Base-by-base conservation (phyloP, 1,284 basidiomycete species). In the Ganoderma lucidum region DNA sequence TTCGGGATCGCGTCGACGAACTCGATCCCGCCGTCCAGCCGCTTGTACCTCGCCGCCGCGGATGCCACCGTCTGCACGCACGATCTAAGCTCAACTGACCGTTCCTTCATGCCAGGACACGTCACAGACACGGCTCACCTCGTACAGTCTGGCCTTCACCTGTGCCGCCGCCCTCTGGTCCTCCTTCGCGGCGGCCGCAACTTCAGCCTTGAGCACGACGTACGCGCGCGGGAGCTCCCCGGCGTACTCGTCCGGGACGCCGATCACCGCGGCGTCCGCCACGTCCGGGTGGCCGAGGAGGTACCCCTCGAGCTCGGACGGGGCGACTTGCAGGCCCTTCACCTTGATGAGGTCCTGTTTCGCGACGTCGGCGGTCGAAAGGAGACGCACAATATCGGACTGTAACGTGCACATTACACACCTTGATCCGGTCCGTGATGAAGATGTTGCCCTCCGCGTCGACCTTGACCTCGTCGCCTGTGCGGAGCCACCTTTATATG, bases 371-470 rank as follows among this genome's bases (percentile, higher is more conserved):
- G n/a, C n/a, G n/a, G n/a, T n/a, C n/a, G n/a, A n/a, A n/a, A n/a
- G n/a, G n/a, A n/a, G n/a, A n/a, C n/a, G n/a, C n/a, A n/a, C n/a
- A n/a, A n/a, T n/a, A n/a, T n/a, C n/a, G n/a, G n/a, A n/a, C n/a
- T n/a, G n/a, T n/a, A n/a, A n/a, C n/a, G n/a, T n/a, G n/a, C n/a
- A n/a, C n/a, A n/a, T n/a, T n/a, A 35, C 39, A 9, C 2, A 32
- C 89, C 82, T 93, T 93, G 66, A 93, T 80, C 42, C 92, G 85
- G 78, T 93, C 92, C 10, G 91, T 80, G 59, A 93, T 83, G 76
- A 87, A 90, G 5, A 93, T 71, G 69, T 93, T 88, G 9, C 85
- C 84, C 67, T 89, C 83, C 73, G 83, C 78, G 60, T 85, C 82
- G 65, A 93, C 84, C 69, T 83, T 80, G 4, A 88, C 91, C 75